These are phyloP conservation scores for Globisporangium paroecandrum DNA, from an alignment of 352 stramenopile species.

Conservation along the genomic window DNA sequence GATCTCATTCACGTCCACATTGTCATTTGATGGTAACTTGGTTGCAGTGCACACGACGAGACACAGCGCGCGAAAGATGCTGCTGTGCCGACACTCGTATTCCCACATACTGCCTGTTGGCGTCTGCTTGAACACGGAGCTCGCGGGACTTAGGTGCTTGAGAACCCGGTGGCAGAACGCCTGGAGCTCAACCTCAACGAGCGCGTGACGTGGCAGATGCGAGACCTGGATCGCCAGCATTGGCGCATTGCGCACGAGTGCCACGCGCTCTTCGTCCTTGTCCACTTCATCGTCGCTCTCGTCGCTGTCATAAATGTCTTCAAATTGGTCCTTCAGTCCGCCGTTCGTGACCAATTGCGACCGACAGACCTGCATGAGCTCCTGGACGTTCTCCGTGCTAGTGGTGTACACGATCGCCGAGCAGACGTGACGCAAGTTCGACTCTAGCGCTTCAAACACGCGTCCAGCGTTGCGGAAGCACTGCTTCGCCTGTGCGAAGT, in stretches of 20 bases:
- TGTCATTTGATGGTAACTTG: neutral
- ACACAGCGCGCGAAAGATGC: constrained; percentile 48
- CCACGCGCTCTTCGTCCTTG: constrained; percentile 43
- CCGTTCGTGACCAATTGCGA: constrained; percentile 43
- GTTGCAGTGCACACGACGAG: constrained; percentile 44
- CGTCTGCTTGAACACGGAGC: neutral
- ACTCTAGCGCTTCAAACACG: constrained; percentile 73
- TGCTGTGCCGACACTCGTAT: constrained; percentile 27
- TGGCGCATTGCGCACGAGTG: constrained; percentile 45
- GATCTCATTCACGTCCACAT: constrained; percentile 22
- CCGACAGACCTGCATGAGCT: constrained; percentile 16
- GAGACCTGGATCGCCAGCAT: constrained; percentile 68
- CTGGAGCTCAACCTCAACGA: constrained; percentile 77
- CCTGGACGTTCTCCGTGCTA: neutral
- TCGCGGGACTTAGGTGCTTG: constrained; percentile 44
- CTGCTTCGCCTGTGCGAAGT: constrained; percentile 42
- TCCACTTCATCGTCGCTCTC: constrained; percentile 76
- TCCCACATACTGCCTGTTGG: constrained; percentile 3
- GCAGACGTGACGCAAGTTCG: constrained; percentile 74
- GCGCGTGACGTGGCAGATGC: constrained; percentile 56
- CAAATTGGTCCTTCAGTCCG: constrained; percentile 49
- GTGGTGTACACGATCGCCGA: constrained; percentile 65
- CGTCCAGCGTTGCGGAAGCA: constrained; percentile 61
- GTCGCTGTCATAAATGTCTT: constrained; percentile 56
- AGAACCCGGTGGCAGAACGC: constrained; percentile 63